Conservation (phyloP, 2,329 filamentous ascomycete genomes). For the Zymoseptoria passerinii region DNA sequence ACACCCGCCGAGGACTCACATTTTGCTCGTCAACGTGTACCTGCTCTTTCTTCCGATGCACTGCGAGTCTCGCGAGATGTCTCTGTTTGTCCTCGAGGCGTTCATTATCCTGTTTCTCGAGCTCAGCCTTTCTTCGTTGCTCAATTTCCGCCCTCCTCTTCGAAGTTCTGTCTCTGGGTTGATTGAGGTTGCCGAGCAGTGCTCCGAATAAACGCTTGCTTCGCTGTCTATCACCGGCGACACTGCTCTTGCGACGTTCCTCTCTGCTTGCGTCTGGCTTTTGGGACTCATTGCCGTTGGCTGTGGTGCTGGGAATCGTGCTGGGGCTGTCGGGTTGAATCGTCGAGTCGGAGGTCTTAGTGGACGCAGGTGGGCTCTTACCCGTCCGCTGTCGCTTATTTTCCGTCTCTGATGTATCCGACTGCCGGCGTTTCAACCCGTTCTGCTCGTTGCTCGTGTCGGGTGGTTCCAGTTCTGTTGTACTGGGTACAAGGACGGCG, state of each 20-base stretch:
- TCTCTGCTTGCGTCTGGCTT: constrained; percentile 8
- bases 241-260: constrained; percentile 17
- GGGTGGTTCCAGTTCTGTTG: not conserved
- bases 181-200: constrained; percentile 24
- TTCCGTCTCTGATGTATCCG: constrained; percentile 17
- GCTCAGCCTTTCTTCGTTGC: constrained; percentile 65
- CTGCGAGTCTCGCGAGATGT: constrained; percentile 48
- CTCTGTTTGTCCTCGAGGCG: constrained; percentile 60
- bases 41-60: constrained; percentile 57
- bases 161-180: constrained; percentile 56
- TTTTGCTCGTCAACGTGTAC: constrained; percentile 65
- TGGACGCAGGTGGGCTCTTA: constrained; percentile 20
- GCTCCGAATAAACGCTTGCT: constrained; percentile 78
- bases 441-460: constrained; percentile 2
- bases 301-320: not conserved
- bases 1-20: constrained; percentile 45
- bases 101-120: constrained; percentile 59
- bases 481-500: not conserved
- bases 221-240: constrained; percentile 68
- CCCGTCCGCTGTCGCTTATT: constrained; percentile 25
- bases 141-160: constrained; percentile 72
- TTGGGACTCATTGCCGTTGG: not conserved
- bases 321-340: constrained; percentile 1
- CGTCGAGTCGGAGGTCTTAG: constrained; percentile 6
- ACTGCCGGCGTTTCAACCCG: constrained; percentile 23